Conservation (phyloP, 192 early-diverging fungal genomes). For the Rhizoclosmatium sp. region DNA sequence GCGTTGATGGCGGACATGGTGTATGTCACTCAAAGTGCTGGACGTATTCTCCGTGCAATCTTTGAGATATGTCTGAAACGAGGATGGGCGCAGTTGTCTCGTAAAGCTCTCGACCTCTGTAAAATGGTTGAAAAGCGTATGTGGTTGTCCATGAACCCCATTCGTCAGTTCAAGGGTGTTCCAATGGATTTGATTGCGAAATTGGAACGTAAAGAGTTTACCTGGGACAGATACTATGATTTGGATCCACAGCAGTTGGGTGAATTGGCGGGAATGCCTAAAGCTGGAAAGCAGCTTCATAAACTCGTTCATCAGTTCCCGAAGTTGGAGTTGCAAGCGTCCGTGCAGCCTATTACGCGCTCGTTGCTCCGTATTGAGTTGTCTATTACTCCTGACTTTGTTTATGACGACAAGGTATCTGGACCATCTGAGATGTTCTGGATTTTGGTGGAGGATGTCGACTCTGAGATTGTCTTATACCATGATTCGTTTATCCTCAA, state of each 20-base stretch:
- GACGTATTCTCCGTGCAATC: slow-evolving; percentile 92
- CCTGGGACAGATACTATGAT: slow-evolving; percentile 96
- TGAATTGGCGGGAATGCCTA: slow-evolving; percentile 85
- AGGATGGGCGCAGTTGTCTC: slow-evolving; percentile 93
- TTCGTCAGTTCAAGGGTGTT: slow-evolving; percentile 87
- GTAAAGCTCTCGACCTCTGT: slow-evolving; percentile 89
- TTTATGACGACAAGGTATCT: slow-evolving; percentile 85
- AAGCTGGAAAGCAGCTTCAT: slow-evolving; percentile 90
- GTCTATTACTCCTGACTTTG: slow-evolving; percentile 92
- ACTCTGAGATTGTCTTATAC: slow-evolving; percentile 87
- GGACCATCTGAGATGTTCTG: slow-evolving; percentile 91
- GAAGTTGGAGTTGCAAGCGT: slow-evolving; percentile 85
- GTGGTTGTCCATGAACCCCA: slow-evolving; percentile 95
- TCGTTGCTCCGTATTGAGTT: slow-evolving; percentile 90
- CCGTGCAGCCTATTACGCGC: slow-evolving; percentile 93
- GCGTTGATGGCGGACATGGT: slow-evolving; percentile 98
- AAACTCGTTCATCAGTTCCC: slow-evolving; percentile 94
- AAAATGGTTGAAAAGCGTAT: slow-evolving; percentile 97
- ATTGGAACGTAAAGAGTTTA: slow-evolving; percentile 92
- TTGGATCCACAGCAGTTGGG: slow-evolving; percentile 91
- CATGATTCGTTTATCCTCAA: slow-evolving; percentile 93
- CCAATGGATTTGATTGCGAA: slow-evolving; percentile 83
- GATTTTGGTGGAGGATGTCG: slow-evolving; percentile 94
- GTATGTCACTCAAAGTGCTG: slow-evolving; percentile 95
- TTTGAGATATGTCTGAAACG: slow-evolving; percentile 95